These are phyloP conservation scores for Beta macrorhiza DNA, from an alignment of 179 eudicot genomes.

Conservation along the genomic window DNA sequence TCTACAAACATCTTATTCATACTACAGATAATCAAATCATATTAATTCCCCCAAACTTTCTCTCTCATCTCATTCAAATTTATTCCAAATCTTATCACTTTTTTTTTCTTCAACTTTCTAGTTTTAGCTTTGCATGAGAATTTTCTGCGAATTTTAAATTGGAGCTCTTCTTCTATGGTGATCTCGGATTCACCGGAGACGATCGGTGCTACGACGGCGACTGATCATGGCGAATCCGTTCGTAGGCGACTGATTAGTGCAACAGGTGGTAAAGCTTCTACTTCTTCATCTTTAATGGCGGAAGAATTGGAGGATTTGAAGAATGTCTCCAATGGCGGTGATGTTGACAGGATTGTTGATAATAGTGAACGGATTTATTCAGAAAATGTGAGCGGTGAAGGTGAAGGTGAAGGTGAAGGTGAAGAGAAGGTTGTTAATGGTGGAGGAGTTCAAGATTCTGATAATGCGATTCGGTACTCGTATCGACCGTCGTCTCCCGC, in stretches of 20 bases:
- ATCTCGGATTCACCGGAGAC: slow-evolving; percentile 45
- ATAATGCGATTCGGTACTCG: slow-evolving; percentile 32
- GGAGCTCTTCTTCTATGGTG: slow-evolving; percentile 33
- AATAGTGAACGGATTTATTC: slow-evolving; percentile 26
- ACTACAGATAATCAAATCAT: not conserved
- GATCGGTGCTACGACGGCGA: slow-evolving; percentile 30
- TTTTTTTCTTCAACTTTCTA: not conserved
- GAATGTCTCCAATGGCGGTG: slow-evolving; percentile 21
- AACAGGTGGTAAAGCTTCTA: slow-evolving; percentile 3
- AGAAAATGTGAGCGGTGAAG: slow-evolving; percentile 30
- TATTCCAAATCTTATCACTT: not conserved
- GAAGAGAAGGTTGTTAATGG: not conserved
- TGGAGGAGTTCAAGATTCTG: slow-evolving; percentile 20
- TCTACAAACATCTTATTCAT: not conserved
- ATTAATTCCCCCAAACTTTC: not conserved
- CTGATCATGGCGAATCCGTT: slow-evolving; percentile 21
- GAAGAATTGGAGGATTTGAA: slow-evolving; percentile 33
- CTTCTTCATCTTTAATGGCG: slow-evolving; percentile 12
- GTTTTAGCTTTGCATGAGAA: slow-evolving; percentile 16
- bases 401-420: slow-evolving; percentile 6
- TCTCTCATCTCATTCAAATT: not conserved
- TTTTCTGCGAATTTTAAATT: not conserved
- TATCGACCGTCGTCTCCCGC: slow-evolving; percentile 83
- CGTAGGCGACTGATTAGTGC: slow-evolving; percentile 32
- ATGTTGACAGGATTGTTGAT: slow-evolving; percentile 29